Percentiles rank a stretch among this genome's conserved stretches.
phyloP scores from a whole-genome alignment of 202 grass and related monocot genomes.

The Carex sylvatica region DNA sequence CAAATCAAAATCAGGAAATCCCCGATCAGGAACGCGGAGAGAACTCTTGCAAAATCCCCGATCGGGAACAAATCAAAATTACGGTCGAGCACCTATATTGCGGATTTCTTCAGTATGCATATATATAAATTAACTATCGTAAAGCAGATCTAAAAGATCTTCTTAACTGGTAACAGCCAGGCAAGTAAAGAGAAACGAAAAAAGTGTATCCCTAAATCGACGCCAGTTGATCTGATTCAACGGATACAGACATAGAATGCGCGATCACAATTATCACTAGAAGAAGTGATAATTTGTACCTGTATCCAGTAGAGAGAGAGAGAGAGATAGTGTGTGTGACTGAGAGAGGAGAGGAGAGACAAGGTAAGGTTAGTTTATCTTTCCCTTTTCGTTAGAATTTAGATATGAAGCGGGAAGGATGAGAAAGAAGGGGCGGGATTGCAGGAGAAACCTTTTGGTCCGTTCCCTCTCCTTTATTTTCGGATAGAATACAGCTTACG shows the following conservation, averaged over 20 bases:
- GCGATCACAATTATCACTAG: not conserved
- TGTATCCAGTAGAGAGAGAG: not conserved
- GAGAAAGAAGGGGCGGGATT: not conserved
- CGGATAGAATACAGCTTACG: not conserved
- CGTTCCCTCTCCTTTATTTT: not conserved
- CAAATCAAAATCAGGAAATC: not conserved
- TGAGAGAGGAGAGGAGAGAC: too few relatives aligned
- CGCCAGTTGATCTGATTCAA: not conserved
- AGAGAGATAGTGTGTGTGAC: not conserved
- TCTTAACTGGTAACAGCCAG: not conserved
- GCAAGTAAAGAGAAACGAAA: not conserved
- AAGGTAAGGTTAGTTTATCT: not conserved
- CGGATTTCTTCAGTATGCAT: not conserved
- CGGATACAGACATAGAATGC: not conserved
- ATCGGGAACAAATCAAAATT: not conserved
- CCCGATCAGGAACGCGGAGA: not conserved
- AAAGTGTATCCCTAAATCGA: not conserved
- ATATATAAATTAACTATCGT: not conserved
- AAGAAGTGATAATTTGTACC: not conserved
- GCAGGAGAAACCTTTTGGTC: not conserved
- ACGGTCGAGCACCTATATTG: not conserved
- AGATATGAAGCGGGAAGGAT: not conserved
- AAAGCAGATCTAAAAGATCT: constrained; percentile 3
- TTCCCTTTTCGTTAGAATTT: not conserved
- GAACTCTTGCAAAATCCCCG: not conserved